phyloP scores from a whole-genome alignment of 2,329 filamentous ascomycete genomes.

The Aspergillus sp. region DNA sequence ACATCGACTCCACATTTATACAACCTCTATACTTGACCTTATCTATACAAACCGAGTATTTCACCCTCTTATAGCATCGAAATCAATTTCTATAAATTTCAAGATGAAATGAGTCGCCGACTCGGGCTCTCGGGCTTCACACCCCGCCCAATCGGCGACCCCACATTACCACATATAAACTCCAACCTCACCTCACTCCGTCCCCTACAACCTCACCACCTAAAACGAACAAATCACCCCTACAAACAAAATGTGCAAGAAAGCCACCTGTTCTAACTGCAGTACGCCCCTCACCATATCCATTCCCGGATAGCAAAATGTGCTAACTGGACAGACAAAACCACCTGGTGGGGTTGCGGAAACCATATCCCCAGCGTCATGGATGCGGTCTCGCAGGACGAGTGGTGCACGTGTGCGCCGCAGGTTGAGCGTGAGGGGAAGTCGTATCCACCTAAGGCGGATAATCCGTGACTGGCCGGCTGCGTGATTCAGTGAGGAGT shows the following conservation, averaged over 20 bases:
- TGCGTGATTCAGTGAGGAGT: background rate
- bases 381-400: constrained; percentile 49
- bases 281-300: constrained; percentile 42
- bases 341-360: constrained; percentile 61
- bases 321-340: constrained; percentile 42
- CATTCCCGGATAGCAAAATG: background rate
- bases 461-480: constrained; percentile 32
- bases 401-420: constrained; percentile 62
- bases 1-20: background rate
- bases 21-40: background rate
- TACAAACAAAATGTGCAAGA: constrained; percentile 54
- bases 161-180: constrained; percentile 13
- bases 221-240: background rate
- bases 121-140: constrained; percentile 21
- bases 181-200: background rate
- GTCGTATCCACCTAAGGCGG: constrained; percentile 59
- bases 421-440: constrained; percentile 56
- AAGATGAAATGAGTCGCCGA: constrained; percentile 2
- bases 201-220: background rate
- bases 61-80: background rate
- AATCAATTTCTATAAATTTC: background rate
- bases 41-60: too few species aligned
- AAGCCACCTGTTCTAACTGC: constrained; percentile 56
- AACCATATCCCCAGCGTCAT: constrained; percentile 57
- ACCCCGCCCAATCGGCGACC: constrained; percentile 10